A percentile compares a stretch with the other conserved stretches of the same genome.
These are phyloP conservation scores for Botrytis tulipae DNA, from an alignment of 2,329 filamentous ascomycete genomes.

Conservation along the genomic window DNA sequence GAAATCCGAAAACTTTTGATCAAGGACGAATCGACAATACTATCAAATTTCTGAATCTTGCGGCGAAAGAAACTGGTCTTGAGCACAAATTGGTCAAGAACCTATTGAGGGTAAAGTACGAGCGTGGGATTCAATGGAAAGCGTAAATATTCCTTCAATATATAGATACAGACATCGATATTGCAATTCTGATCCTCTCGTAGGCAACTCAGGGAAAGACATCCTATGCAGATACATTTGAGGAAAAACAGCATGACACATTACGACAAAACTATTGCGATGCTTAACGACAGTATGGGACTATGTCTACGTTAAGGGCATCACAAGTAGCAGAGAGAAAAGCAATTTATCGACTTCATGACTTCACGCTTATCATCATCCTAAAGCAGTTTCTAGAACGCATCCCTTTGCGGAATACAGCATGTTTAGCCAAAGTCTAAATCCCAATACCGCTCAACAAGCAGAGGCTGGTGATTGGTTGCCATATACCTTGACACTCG, in stretches of 20 bases:
- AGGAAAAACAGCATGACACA: constrained; percentile 46
- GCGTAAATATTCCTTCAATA: neutral
- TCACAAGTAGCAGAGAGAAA: neutral
- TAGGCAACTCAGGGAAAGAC: constrained; percentile 4
- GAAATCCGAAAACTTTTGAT: constrained; percentile 48
- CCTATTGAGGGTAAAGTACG: constrained; percentile 50
- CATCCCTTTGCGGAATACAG: neutral
- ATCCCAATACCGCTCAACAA: neutral
- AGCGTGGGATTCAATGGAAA: constrained; percentile 22
- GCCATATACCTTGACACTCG: neutral
- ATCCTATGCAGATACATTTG: constrained; percentile 24
- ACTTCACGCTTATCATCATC: neutral
- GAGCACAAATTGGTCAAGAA: constrained; percentile 74
- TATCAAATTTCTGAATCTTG: constrained; percentile 66
- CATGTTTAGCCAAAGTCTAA: neutral
- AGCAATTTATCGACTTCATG: neutral
- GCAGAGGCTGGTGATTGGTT: neutral
- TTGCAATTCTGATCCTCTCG: neutral
- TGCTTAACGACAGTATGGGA: constrained; percentile 73
- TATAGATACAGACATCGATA: neutral
- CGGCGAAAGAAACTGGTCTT: constrained; percentile 59
- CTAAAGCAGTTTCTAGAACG: neutral
- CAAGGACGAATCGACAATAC: constrained; percentile 59
- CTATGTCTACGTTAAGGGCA: constrained; percentile 56
- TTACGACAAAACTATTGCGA: constrained; percentile 67